A percentile compares a stretch with the other conserved stretches of the same genome.
Conservation (phyloP, 352 stramenopile genomes). For the Phytophthora pseudosyringae region DNA sequence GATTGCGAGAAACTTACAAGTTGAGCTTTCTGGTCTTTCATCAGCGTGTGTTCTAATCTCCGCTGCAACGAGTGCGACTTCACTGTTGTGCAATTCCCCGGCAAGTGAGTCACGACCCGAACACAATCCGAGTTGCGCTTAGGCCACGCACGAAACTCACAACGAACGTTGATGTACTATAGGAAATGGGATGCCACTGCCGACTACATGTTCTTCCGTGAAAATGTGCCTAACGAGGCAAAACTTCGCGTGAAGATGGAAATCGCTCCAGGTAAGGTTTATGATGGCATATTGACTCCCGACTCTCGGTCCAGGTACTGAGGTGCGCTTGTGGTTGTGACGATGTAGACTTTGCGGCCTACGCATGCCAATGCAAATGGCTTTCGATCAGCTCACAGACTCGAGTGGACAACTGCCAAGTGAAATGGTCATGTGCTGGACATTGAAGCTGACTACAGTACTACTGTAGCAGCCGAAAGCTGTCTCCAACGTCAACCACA, state of each 20-base stretch:
- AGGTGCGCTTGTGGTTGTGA: not conserved
- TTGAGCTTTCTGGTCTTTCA: conserved; percentile 2
- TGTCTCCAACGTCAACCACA: not conserved
- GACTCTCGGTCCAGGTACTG: conserved; percentile 1
- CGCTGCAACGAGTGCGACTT: conserved; percentile 88
- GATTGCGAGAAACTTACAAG: not conserved
- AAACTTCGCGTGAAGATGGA: conserved; percentile 79
- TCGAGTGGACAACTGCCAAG: conserved; percentile 53
- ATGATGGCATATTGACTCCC: not conserved
- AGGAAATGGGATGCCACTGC: conserved; percentile 74
- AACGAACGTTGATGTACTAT: conserved; percentile 1
- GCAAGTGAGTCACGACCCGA: conserved; percentile 51
- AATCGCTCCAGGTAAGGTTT: conserved; percentile 40
- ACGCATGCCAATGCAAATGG: conserved; percentile 88
- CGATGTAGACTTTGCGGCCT: conserved; percentile 55
- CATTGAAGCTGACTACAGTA: conserved; percentile 41
- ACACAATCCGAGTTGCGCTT: not conserved
- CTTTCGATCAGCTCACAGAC: conserved; percentile 61
- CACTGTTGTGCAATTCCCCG: conserved; percentile 74
- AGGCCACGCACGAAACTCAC: not conserved
- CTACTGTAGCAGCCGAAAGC: not conserved
- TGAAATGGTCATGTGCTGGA: conserved; percentile 79
- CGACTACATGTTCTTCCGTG: conserved; percentile 89
- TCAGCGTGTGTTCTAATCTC: conserved; percentile 70
- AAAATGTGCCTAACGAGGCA: conserved; percentile 76